phyloP scores from a whole-genome alignment of 371 early-diverging fungal genomes.

The Catenaria anguillulae region DNA sequence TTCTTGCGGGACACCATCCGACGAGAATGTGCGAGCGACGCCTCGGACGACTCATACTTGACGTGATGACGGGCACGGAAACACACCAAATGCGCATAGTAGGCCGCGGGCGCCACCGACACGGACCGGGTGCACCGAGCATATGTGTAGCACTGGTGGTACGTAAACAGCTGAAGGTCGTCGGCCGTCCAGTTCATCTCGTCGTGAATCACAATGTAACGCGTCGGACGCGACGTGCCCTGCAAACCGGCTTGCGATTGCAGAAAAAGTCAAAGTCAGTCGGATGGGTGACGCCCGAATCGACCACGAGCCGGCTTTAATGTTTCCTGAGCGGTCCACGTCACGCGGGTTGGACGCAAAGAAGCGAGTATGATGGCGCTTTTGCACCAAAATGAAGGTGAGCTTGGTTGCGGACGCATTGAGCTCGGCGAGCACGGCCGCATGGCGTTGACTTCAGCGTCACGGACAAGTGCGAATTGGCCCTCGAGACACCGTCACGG shows the following conservation, averaged over 20 bases:
- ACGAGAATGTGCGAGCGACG: too few species aligned
- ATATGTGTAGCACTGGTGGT: conserved; percentile 75
- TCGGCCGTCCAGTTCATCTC: conserved; percentile 68
- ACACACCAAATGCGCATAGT: conserved; percentile 79
- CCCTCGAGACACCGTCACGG: conserved; percentile 29
- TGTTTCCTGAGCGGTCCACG: conserved; percentile 34
- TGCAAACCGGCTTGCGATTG: conserved; percentile 82
- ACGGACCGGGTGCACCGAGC: conserved; percentile 72
- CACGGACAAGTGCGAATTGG: conserved; percentile 9
- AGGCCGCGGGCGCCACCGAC: conserved; percentile 59
- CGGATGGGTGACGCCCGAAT: conserved; percentile 31
- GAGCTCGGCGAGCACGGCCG: conserved; percentile 41
- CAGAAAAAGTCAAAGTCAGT: conserved; percentile 39
- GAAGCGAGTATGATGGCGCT: conserved; percentile 91
- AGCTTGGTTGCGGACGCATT: conserved; percentile 18
- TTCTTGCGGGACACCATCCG: too few species aligned
- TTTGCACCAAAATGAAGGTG: conserved; percentile 86
- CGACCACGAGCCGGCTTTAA: conserved; percentile 41
- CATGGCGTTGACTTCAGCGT: neutral
- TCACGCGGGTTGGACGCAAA: conserved; percentile 52
- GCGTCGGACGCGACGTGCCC: conserved; percentile 82
- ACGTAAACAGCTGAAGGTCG: conserved; percentile 63
- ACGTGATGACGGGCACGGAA: conserved; percentile 64
- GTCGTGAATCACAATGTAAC: conserved; percentile 68
- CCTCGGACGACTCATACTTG: conserved; percentile 33